Conservation (phyloP, 2,329 filamentous ascomycete genomes). For the Penicillium corylophilum region DNA sequence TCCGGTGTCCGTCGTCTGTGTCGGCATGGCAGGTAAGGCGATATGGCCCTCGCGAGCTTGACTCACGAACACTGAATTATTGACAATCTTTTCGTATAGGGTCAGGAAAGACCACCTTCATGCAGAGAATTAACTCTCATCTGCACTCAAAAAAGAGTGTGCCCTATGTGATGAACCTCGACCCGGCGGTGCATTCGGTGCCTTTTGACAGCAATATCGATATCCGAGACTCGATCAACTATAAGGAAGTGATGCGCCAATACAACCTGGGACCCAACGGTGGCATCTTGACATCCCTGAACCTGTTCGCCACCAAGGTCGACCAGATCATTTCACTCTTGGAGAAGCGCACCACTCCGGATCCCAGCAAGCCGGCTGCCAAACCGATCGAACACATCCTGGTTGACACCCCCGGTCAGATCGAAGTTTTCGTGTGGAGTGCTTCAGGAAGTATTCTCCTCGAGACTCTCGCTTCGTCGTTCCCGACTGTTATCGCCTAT, state of each 20-base stretch:
- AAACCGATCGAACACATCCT: conserved; percentile 78
- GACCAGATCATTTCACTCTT: conserved; percentile 88
- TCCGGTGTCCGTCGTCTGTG: conserved; percentile 80
- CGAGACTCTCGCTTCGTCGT: conserved; percentile 86
- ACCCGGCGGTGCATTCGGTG: conserved; percentile 88
- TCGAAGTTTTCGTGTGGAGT: conserved; percentile 98
- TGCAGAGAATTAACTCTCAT: conserved; percentile 95
- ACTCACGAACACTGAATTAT: not conserved
- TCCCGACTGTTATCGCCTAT: conserved; percentile 96
- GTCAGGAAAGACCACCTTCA: conserved; percentile 99
- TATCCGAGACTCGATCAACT: conserved; percentile 98
- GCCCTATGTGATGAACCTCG: conserved; percentile 95
- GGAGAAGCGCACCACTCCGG: conserved; percentile 77
- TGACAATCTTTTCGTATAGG: conserved; percentile 49
- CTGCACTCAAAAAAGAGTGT: conserved; percentile 77
- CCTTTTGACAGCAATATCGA: conserved; percentile 98
- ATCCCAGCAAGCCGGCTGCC: conserved; percentile 42
- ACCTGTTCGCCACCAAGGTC: conserved; percentile 96
- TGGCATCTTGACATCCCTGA: conserved; percentile 90
- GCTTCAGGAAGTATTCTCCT: conserved; percentile 92
- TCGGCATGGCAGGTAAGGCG: conserved; percentile 84
- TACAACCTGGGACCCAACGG: conserved; percentile 97
- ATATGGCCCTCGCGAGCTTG: conserved; percentile 4
- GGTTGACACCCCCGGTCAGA: conserved; percentile 94
- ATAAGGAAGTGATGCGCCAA: conserved; percentile 99